Base-by-base conservation (phyloP, 305 asterid genomes). In the Rubia peregrina region DNA sequence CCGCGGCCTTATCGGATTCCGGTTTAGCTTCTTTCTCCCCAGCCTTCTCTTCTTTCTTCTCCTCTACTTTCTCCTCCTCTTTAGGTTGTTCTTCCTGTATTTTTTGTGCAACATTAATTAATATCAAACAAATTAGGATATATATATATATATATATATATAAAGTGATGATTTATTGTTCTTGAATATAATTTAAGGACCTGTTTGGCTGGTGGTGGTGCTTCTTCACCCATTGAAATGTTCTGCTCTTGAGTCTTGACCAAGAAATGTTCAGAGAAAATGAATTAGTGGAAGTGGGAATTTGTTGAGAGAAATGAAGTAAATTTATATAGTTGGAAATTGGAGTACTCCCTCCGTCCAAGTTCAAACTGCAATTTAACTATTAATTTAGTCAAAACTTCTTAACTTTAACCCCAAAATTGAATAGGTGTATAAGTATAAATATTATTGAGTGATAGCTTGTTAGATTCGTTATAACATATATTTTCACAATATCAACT, bases 201-300 rank as follows among this genome's bases (percentile, higher is more conserved):
- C 95, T 82, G 85, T 70, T 87, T 81, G 56, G 68, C 30, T 16
- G 67, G 61, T 36, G 59, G 43, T 33, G 67, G 24, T 36, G 77
- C 84, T 86, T 87, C 89, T 81, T 88, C 98, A 61, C 95, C 96
- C 98, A 89, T 89, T 77, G 6, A 26, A 26, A 26, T 26, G 19
- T 43, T 61, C 36, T 30, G 38, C 14, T 5, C 17, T 71, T 42
- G 26, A 55, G 13, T 44, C 10, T 5, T 57, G 7, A 9, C 36
- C 5, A 57, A 3, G 14, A 57, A 21, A 21, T 19, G 30, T 21
- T 30, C 14, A 61, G 33, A 72, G 60, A 40, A 33, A 43, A 56
- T 12, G 1, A 55, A 51, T 19, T 4, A 9, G 73, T 42, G 68
- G 36, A 24, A 13, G 43, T 22, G 24, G 16, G 30, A 48, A 42